Conservation (phyloP, 2,329 filamentous ascomycete species). For the Trichoderma citrinoviride region DNA sequence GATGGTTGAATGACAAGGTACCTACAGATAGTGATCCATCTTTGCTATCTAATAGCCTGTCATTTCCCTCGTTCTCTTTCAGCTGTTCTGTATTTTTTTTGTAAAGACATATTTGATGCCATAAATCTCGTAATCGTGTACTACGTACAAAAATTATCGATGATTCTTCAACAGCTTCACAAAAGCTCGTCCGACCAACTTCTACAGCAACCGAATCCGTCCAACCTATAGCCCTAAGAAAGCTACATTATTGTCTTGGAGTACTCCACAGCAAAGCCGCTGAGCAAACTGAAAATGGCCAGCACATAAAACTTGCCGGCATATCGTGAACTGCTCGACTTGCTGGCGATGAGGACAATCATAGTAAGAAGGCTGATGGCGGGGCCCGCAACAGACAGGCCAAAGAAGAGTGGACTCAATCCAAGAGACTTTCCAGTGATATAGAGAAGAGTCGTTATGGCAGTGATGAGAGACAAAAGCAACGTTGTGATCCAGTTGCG, state of each 20-base stretch:
- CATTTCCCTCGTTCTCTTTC: too few relatives aligned
- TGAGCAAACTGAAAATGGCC: constrained; percentile 24
- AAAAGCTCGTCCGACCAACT: too few relatives aligned
- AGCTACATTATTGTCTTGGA: background rate
- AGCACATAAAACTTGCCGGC: constrained; percentile 26
- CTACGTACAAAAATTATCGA: too few relatives aligned
- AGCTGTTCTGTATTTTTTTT: too few relatives aligned
- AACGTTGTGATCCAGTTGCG: constrained; percentile 24
- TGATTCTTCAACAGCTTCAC: too few relatives aligned
- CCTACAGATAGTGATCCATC: too few relatives aligned
- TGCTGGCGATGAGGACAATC: constrained; percentile 22
- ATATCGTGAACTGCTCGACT: constrained; percentile 22
- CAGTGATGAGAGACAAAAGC: constrained; percentile 21
- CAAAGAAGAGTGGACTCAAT: constrained; percentile 24
- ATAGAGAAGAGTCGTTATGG: constrained; percentile 22
- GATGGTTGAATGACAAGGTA: too few relatives aligned
- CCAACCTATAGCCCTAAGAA: too few relatives aligned
- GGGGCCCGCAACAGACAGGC: constrained; percentile 24
- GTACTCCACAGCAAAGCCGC: constrained; percentile 17
- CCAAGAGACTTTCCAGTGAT: constrained; percentile 12
- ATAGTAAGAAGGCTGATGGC: constrained; percentile 20
- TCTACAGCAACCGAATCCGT: too few relatives aligned
- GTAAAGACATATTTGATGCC: too few relatives aligned
- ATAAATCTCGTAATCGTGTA: too few relatives aligned
- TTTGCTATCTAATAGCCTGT: too few relatives aligned